A percentile compares a stretch with the other conserved stretches of the same genome.
phyloP scores from a whole-genome alignment of 768 basidiomycete genomes.

The Exsudoporus frostii region DNA sequence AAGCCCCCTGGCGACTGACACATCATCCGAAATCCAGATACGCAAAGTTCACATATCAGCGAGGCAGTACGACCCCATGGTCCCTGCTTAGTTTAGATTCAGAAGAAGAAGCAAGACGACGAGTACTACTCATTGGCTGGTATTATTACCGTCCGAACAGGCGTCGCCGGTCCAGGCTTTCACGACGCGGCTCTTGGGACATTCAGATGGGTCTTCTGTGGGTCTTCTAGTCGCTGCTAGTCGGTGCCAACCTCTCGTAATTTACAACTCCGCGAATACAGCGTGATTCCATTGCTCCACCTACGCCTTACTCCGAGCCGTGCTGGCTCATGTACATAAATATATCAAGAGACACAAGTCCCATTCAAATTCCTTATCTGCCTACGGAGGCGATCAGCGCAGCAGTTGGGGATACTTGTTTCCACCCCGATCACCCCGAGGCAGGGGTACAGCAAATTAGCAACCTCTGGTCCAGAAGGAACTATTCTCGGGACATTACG shows the following conservation, averaged over 20 bases:
- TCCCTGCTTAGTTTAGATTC: conserved; percentile 16
- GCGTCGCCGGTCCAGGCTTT: conserved; percentile 7
- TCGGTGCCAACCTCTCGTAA: background rate
- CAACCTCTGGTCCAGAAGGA: background rate
- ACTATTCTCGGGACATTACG: conserved; percentile 5
- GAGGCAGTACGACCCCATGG: conserved; percentile 24
- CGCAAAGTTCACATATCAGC: conserved; percentile 25
- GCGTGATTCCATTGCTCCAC: conserved; percentile 20
- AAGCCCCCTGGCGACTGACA: conserved; percentile 21
- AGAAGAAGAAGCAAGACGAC: conserved; percentile 7
- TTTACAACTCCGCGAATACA: conserved; percentile 33
- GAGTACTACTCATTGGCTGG: conserved; percentile 19
- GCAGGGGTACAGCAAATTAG: conserved; percentile 2
- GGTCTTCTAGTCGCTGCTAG: background rate
- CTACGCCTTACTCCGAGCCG: background rate
- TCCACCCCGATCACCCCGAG: conserved; percentile 16
- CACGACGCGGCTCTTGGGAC: conserved; percentile 7
- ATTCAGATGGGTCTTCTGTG: background rate
- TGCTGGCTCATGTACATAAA: conserved; percentile 18
- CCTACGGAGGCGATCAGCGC: background rate
- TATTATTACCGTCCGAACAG: conserved; percentile 26
- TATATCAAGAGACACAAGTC: conserved; percentile 2
- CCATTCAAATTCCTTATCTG: background rate
- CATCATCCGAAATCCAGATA: conserved; percentile 13
- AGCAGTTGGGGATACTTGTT: background rate